These are phyloP conservation scores for Corymbia calophylla DNA, from an alignment of 441 rosid species.

Conservation along the genomic window DNA sequence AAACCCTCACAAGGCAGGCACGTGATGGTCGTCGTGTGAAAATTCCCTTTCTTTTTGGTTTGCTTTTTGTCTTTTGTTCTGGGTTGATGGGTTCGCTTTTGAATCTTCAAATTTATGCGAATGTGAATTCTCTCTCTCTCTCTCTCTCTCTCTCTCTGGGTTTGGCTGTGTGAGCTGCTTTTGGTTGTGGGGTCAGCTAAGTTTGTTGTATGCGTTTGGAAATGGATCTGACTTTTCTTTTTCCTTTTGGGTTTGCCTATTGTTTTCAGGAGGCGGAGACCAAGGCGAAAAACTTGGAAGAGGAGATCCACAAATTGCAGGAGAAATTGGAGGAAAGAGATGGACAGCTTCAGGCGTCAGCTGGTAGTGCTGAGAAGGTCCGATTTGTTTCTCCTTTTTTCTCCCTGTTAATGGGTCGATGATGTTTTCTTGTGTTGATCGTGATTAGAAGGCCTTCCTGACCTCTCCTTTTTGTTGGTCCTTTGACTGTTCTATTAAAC, in stretches of 20 bases:
- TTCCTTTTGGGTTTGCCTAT: background rate
- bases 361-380: conserved; percentile 68
- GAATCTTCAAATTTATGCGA: background rate
- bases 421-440: background rate
- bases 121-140: background rate
- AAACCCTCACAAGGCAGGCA: conserved; percentile 79
- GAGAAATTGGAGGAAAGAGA: conserved; percentile 5
- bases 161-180: background rate
- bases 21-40: background rate
- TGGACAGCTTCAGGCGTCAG: conserved; percentile 7
- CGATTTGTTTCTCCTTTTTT: background rate
- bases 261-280: conserved; percentile 13
- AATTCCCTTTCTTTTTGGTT: background rate
- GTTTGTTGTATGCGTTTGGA: background rate
- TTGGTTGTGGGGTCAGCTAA: background rate
- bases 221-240: background rate
- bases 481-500: background rate
- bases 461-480: background rate
- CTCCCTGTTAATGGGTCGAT: background rate
- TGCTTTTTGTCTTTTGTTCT: background rate
- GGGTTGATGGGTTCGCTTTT: background rate
- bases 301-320: conserved; percentile 6
- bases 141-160: background rate
- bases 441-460: background rate
- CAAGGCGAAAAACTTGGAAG: conserved; percentile 5